Percentiles rank a stretch among this genome's conserved stretches.
phyloP scores from a whole-genome alignment of 2,329 filamentous ascomycete species.

The Fusarium humuli region DNA sequence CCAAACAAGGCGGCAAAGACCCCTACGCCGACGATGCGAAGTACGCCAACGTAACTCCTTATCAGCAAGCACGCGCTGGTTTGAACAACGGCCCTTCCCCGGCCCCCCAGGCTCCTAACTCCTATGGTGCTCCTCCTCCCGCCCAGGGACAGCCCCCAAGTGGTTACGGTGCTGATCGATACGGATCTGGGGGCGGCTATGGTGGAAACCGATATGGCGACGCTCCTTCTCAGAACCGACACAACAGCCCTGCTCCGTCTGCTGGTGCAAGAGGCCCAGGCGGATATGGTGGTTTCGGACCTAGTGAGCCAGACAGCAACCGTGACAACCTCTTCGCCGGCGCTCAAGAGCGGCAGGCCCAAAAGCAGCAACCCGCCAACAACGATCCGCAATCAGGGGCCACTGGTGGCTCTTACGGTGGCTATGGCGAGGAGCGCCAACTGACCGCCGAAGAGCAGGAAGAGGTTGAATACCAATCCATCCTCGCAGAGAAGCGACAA shows the following conservation, averaged over 20 bases:
- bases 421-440: slow-evolving; percentile 77
- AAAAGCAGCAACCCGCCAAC: slow-evolving; percentile 49
- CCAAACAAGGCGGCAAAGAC: slow-evolving; percentile 62
- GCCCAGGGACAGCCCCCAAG: slow-evolving; percentile 42
- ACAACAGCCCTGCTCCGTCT: slow-evolving; percentile 56
- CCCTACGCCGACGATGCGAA: slow-evolving; percentile 65
- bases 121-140: slow-evolving; percentile 41
- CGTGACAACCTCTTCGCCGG: slow-evolving; percentile 73
- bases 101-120: slow-evolving; percentile 39
- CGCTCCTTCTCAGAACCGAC: slow-evolving; percentile 65
- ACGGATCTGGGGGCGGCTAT: slow-evolving; percentile 62
- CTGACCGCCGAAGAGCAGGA: slow-evolving; percentile 86
- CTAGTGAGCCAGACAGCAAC: slow-evolving; percentile 62
- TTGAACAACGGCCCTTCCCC: slow-evolving; percentile 52
- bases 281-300: slow-evolving; percentile 71
- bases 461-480: slow-evolving; percentile 74
- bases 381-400: slow-evolving; percentile 43
- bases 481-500: slow-evolving; percentile 66
- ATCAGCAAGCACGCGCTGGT: slow-evolving; percentile 58
- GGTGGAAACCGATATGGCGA: slow-evolving; percentile 66
- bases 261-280: slow-evolving; percentile 60
- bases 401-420: slow-evolving; percentile 56
- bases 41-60: slow-evolving; percentile 59
- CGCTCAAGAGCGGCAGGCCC: slow-evolving; percentile 62
- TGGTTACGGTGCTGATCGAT: slow-evolving; percentile 67